phyloP scores from a whole-genome alignment of 1,284 basidiomycete species.

The Mycosarcoma mackinlayi region DNA sequence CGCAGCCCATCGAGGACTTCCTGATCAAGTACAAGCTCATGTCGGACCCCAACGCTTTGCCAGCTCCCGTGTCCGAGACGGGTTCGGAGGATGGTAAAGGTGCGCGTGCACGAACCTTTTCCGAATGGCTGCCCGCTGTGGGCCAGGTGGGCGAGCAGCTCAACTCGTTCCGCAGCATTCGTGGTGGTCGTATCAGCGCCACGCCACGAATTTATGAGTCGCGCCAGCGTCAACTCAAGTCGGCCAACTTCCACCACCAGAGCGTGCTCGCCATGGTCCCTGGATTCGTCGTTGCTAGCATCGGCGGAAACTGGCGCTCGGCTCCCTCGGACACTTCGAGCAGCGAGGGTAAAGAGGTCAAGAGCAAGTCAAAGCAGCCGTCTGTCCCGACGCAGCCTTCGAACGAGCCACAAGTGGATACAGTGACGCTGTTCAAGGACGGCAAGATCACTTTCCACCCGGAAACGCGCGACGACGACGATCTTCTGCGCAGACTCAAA shows the following conservation, averaged over 20 bases:
- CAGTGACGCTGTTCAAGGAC: slow-evolving; percentile 58
- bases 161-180: slow-evolving; percentile 53
- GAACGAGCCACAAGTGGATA: slow-evolving; percentile 34
- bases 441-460: slow-evolving; percentile 87
- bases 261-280: slow-evolving; percentile 76
- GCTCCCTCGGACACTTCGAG: slow-evolving; percentile 71
- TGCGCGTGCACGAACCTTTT: slow-evolving; percentile 71
- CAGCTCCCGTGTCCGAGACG: slow-evolving; percentile 69
- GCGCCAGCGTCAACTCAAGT: slow-evolving; percentile 57
- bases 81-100: slow-evolving; percentile 63
- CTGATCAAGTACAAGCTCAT: slow-evolving; percentile 78
- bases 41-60: slow-evolving; percentile 77
- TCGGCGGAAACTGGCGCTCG: slow-evolving; percentile 62
- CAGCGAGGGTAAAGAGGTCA: slow-evolving; percentile 1
- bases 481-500: slow-evolving; percentile 28
- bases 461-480: slow-evolving; percentile 74
- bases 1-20: slow-evolving; percentile 79
- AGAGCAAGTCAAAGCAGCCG: slow-evolving; percentile 8
- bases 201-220: slow-evolving; percentile 66
- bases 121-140: slow-evolving; percentile 78
- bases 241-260: slow-evolving; percentile 71
- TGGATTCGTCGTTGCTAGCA: slow-evolving; percentile 58
- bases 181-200: slow-evolving; percentile 80
- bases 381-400: neutral
- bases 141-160: slow-evolving; percentile 71